A percentile compares a stretch with the other conserved stretches of the same genome.
Evolutionary conservation across 2,329 filamentous ascomycete species (phyloP).

Genomic region (Pezicula radicicola): DNA sequence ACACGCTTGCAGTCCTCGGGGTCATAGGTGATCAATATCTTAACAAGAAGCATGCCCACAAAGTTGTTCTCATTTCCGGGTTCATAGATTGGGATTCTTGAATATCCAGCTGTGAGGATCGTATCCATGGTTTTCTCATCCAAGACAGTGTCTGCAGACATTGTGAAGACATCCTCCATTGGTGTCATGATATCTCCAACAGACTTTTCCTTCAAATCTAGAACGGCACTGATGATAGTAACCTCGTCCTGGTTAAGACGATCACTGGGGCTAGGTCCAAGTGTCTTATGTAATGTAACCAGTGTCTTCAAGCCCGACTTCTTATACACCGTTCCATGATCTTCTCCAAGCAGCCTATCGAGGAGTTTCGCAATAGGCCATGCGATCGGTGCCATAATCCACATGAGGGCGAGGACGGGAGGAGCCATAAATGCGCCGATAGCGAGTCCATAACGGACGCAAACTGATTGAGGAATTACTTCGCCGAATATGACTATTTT

Average conservation of each 20-base stretch:
- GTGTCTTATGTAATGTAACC: conserved; percentile 88
- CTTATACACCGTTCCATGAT: conserved; percentile 96
- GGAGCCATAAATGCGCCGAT: conserved; percentile 94
- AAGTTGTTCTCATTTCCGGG: conserved; percentile 83
- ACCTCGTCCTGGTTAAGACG: conserved; percentile 96
- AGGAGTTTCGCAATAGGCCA: conserved; percentile 96
- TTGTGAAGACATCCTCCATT: conserved; percentile 94
- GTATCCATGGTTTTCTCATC: conserved; percentile 93
- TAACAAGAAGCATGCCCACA: conserved; percentile 95
- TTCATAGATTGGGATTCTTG: conserved; percentile 89
- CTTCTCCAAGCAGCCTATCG: conserved; percentile 87
- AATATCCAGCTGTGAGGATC: conserved; percentile 92
- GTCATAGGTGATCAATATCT: conserved; percentile 98
- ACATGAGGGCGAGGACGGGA: conserved; percentile 86
- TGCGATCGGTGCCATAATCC: conserved; percentile 80
- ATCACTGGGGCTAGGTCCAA: conserved; percentile 79
- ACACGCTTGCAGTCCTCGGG: conserved; percentile 88
- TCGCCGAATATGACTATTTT: conserved; percentile 91
- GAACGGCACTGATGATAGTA: conserved; percentile 94
- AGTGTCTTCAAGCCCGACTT: conserved; percentile 96
- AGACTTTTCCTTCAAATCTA: conserved; percentile 94
- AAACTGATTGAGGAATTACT: conserved; percentile 92
- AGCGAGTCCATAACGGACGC: conserved; percentile 90
- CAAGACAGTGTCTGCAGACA: conserved; percentile 91
- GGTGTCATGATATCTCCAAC: conserved; percentile 98